phyloP scores from a whole-genome alignment of 2,329 filamentous ascomycete genomes.

The Emmonsia crescens region DNA sequence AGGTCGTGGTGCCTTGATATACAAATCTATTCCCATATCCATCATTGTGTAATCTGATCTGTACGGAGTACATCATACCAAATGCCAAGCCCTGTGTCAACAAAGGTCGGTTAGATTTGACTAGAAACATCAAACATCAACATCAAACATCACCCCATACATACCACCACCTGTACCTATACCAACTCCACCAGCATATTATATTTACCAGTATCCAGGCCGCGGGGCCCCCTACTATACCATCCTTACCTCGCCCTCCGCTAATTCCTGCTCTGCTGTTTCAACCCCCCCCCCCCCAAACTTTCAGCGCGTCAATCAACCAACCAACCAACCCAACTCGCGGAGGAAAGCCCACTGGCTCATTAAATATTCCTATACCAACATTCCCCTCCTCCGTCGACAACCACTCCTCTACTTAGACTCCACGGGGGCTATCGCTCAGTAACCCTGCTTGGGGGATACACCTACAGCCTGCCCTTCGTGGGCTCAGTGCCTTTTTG shows the following conservation, averaged over 20 bases:
- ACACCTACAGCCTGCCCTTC: not conserved
- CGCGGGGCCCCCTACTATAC: not conserved
- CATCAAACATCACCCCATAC: not conserved
- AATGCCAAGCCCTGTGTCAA: not conserved
- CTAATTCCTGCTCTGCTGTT: not conserved
- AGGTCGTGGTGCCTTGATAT: not conserved
- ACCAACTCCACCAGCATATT: not conserved
- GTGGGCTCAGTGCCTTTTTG: not conserved
- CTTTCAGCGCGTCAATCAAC: not conserved
- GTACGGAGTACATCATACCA: not conserved
- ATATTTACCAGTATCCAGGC: not conserved
- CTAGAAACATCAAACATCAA: too few species aligned
- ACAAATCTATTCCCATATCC: too few species aligned
- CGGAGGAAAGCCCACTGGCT: not conserved
- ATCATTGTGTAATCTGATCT: too few species aligned
- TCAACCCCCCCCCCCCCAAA: not conserved
- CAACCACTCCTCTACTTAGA: not conserved
- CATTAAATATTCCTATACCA: not conserved
- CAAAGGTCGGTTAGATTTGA: too few species aligned
- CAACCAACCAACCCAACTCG: not conserved
- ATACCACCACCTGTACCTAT: not conserved
- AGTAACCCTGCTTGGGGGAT: not conserved
- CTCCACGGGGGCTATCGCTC: not conserved
- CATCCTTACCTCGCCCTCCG: not conserved
- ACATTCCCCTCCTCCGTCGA: not conserved